phyloP scores from a whole-genome alignment of 441 rosid species.

The Syzygium syzygioides region DNA sequence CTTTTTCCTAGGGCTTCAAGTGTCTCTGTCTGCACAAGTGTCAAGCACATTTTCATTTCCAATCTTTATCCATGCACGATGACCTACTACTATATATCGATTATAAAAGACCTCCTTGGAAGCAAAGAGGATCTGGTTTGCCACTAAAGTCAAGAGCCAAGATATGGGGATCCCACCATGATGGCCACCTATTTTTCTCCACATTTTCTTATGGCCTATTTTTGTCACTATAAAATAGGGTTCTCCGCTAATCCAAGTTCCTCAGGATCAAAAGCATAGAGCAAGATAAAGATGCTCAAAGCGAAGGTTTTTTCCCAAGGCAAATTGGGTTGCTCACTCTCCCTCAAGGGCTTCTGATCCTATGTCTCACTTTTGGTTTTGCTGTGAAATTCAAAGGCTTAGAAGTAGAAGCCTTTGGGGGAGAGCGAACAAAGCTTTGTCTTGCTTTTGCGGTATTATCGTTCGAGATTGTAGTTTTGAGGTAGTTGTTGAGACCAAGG shows the following conservation, averaged over 20 bases:
- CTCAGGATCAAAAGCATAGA: neutral
- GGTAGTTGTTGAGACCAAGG: neutral
- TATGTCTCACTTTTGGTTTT: neutral
- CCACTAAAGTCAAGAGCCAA: neutral
- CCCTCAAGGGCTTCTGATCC: neutral
- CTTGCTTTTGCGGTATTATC: neutral
- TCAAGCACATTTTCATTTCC: neutral
- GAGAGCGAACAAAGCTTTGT: neutral
- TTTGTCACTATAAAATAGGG: neutral
- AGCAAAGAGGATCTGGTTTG: neutral
- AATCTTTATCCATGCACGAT: neutral
- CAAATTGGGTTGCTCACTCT: neutral
- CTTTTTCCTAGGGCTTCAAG: neutral
- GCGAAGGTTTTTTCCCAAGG: neutral
- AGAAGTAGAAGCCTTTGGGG: neutral
- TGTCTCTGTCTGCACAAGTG: neutral
- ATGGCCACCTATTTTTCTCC: neutral
- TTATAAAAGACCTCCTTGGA: neutral
- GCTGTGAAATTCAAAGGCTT: neutral
- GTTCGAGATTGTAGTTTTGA: neutral
- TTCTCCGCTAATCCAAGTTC: neutral
- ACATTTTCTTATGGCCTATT: neutral
- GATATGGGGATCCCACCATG: neutral
- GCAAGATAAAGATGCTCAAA: neutral
- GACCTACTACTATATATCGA: neutral